Base-by-base conservation (phyloP, 2,329 filamentous ascomycete species). In the Monosporascus cannonballus region DNA sequence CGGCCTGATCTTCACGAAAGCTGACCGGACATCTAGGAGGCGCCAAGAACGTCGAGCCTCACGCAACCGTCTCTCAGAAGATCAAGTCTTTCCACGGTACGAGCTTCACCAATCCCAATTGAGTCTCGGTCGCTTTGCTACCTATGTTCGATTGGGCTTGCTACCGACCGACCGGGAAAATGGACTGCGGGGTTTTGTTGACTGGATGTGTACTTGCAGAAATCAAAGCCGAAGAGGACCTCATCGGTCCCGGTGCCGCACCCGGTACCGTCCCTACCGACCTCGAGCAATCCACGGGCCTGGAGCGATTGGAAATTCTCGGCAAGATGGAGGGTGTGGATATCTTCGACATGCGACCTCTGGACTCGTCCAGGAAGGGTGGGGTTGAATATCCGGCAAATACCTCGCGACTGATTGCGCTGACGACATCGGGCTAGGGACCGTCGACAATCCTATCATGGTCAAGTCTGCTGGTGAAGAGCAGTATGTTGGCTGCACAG, bases 281-380 rank as follows among this genome's bases (percentile, higher is more conserved):
- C 75, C 75, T 96, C 71, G 91, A 97, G 74, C 94, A 99, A 75
- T 78, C 94, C 55, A 97, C 94, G 65, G 94, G 94, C 89, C 82
- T 97, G 56, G 94, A 99, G 81, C 92, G 94, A 84, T 84, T 99
- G 65, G 94, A 99, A 77, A 94, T 99, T 69, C 81, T 99, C 72
- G 94, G 94, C 76, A 99, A 99, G 85, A 96, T 97, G 88, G 90
- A 97, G 81, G 92, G 94, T 62, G 79, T 96, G 67, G 94, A 99
- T 71, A 80, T 97, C 71, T 99, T 99, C 79, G 92, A 99, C 78
- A 96, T 97, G 94, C 87, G 85, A 75, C 94, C 94, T 59, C 84
- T 99, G 65, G 94, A 97, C 73, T 81, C 93, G 59, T 94, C 88
- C 73, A 86, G 94, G 70, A 83, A 83, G 74, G 93, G 93, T 89